These are phyloP conservation scores for Lentinula lateritia DNA, from an alignment of 768 basidiomycete genomes.

Conservation along the genomic window DNA sequence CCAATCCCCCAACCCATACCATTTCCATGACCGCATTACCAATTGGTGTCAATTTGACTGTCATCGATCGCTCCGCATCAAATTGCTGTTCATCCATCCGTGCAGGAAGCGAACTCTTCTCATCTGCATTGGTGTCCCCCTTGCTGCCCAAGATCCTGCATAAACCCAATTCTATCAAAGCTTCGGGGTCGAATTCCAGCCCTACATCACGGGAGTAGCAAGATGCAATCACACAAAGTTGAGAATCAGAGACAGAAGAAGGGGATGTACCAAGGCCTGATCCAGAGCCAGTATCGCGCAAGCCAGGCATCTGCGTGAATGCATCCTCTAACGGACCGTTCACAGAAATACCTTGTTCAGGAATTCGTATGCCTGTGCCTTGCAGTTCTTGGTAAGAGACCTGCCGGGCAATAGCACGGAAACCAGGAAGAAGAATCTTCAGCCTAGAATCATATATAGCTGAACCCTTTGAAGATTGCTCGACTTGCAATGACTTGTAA, in stretches of 20 bases:
- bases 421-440: constrained; percentile 33
- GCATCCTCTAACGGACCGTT: constrained; percentile 31
- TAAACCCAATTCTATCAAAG: constrained; percentile 48
- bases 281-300: background rate
- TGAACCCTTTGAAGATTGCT: background rate
- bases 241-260: background rate
- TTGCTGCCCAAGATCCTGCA: constrained; percentile 17
- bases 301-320: constrained; percentile 14
- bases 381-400: constrained; percentile 45
- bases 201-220: constrained; percentile 38
- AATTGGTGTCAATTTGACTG: constrained; percentile 3
- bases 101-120: background rate
- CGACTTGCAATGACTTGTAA: background rate
- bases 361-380: constrained; percentile 42
- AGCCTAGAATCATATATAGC: background rate
- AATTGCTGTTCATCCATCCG: background rate
- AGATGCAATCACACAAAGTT: constrained; percentile 26
- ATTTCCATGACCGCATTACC: constrained; percentile 8
- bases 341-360: constrained; percentile 38
- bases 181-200: constrained; percentile 51
- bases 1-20: constrained; percentile 7
- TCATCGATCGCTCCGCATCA: background rate
- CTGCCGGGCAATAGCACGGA: constrained; percentile 47
- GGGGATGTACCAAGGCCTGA: background rate
- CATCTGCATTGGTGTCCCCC: background rate